Evolutionary conservation across 768 basidiomycete genomes (phyloP).

Genomic region (Amanita thiersii): DNA sequence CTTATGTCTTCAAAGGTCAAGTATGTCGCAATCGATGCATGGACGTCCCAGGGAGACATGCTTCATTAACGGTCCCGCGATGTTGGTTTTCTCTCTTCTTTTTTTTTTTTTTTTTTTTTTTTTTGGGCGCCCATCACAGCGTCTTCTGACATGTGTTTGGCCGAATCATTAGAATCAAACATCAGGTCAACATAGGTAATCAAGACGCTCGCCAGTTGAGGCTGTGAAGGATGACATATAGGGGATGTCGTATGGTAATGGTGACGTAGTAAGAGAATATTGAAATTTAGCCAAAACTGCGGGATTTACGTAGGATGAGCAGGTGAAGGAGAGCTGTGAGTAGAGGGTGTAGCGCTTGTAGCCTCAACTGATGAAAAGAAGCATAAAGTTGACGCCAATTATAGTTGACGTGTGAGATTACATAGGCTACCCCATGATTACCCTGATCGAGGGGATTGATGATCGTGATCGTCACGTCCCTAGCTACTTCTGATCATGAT

Average conservation of each 20-base stretch:
- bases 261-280: too few species aligned
- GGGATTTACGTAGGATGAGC: too few species aligned
- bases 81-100: too few species aligned
- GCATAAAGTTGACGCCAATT: neutral
- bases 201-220: neutral
- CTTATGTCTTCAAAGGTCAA: conserved; percentile 35
- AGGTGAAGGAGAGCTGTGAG: too few species aligned
- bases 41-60: conserved; percentile 29
- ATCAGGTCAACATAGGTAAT: conserved; percentile 17
- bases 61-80: too few species aligned
- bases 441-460: conserved; percentile 11
- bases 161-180: conserved; percentile 13
- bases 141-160: conserved; percentile 1
- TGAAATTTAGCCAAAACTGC: too few species aligned
- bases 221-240: neutral
- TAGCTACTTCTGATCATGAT: conserved; percentile 20
- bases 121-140: conserved; percentile 9
- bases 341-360: too few species aligned
- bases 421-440: conserved; percentile 4
- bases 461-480: conserved; percentile 17
- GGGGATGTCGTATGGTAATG: too few species aligned
- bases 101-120: too few species aligned
- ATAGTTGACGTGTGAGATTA: conserved; percentile 1
- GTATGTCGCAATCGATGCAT: conserved; percentile 27
- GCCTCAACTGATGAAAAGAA: neutral